Percentiles rank a stretch among this genome's conserved stretches.
Conservation (phyloP, 768 basidiomycete genomes). For the Russula griseocarnosa region DNA sequence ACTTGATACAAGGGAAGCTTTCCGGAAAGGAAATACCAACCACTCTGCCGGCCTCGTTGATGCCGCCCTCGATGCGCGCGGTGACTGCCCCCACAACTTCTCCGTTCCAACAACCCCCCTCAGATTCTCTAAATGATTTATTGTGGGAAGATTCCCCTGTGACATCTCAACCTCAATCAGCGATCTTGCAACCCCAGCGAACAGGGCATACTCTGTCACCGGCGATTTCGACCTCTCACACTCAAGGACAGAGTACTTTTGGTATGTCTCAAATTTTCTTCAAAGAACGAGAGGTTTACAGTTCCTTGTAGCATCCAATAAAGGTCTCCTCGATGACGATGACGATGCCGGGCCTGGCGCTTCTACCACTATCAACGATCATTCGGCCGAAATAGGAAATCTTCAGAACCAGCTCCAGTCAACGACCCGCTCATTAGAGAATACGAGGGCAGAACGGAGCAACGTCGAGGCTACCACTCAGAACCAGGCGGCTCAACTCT, state of each 20-base stretch:
- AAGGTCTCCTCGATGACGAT: slow-evolving; percentile 72
- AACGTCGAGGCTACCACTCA: slow-evolving; percentile 61
- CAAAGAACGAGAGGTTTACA: slow-evolving; percentile 1
- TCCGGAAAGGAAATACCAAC: slow-evolving; percentile 72
- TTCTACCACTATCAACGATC: slow-evolving; percentile 58
- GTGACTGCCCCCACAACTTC: slow-evolving; percentile 39
- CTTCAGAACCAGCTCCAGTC: slow-evolving; percentile 79
- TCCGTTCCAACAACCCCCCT: slow-evolving; percentile 37
- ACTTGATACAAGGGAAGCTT: slow-evolving; percentile 85
- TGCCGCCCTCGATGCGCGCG: slow-evolving; percentile 78
- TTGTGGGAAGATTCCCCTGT: slow-evolving; percentile 42
- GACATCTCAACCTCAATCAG: slow-evolving; percentile 40
- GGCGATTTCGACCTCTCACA: slow-evolving; percentile 20
- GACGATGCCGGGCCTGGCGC: slow-evolving; percentile 45
- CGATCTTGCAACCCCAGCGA: slow-evolving; percentile 28
- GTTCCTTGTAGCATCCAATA: slow-evolving; percentile 28
- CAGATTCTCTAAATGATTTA: slow-evolving; percentile 44
- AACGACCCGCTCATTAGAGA: slow-evolving; percentile 67
- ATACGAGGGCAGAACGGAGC: slow-evolving; percentile 60
- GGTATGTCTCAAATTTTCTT: slow-evolving; percentile 33
- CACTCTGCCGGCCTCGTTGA: slow-evolving; percentile 62
- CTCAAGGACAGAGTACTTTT: slow-evolving; percentile 49
- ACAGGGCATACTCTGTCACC: slow-evolving; percentile 7
- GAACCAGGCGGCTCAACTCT: slow-evolving; percentile 68
- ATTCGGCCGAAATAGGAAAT: slow-evolving; percentile 85